phyloP scores from a whole-genome alignment of 106 monocot species.

The Platanthera zijinensis region DNA sequence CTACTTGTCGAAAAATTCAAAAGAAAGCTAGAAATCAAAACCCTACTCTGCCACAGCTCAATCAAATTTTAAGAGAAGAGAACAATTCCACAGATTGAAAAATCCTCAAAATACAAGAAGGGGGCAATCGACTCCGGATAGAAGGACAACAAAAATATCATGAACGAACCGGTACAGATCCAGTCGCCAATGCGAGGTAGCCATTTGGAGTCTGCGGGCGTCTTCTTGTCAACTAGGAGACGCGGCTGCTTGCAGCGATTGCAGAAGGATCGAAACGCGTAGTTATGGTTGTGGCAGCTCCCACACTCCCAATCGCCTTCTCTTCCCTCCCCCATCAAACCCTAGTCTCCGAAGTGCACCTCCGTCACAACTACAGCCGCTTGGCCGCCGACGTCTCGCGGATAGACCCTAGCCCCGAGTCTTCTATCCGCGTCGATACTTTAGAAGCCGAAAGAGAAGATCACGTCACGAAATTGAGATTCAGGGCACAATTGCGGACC shows the following conservation, averaged over 20 bases:
- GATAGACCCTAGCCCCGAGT: background rate
- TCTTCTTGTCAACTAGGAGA: slow-evolving; percentile 78
- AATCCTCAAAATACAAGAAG: background rate
- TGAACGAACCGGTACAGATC: slow-evolving; percentile 81
- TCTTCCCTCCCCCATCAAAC: slow-evolving; percentile 30
- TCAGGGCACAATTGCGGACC: no score
- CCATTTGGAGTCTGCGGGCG: slow-evolving; percentile 96
- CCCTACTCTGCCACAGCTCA: background rate
- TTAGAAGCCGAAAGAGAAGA: no score
- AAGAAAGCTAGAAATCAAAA: background rate
- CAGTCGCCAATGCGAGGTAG: slow-evolving; percentile 96
- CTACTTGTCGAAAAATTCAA: background rate
- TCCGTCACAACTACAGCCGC: background rate
- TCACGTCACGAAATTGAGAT: no score
- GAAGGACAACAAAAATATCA: background rate
- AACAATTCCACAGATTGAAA: background rate
- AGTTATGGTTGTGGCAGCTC: slow-evolving; percentile 82
- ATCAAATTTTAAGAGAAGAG: background rate
- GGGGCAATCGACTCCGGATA: background rate
- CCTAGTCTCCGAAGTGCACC: slow-evolving; percentile 1
- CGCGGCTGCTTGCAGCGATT: slow-evolving; percentile 97
- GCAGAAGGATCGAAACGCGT: slow-evolving; percentile 90
- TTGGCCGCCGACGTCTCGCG: background rate
- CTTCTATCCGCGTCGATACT: background rate
- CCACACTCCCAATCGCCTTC: slow-evolving; percentile 97